These are phyloP conservation scores for Neurospora discreta DNA, from an alignment of 495 filamentous ascomycete genomes.

Conservation along the genomic window DNA sequence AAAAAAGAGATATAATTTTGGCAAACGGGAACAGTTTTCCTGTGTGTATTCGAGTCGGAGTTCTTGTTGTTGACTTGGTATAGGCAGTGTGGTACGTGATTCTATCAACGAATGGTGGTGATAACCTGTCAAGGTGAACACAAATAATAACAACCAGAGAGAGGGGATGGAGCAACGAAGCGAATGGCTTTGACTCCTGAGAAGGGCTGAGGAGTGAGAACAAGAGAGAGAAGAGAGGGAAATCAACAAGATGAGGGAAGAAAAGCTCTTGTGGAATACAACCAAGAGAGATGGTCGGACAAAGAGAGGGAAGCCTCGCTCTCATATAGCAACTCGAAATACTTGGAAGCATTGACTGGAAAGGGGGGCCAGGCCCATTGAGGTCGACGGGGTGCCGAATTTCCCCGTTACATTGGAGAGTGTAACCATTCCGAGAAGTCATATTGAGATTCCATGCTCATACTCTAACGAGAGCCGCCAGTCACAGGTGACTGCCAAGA, in stretches of 20 bases:
- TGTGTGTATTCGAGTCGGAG: not conserved
- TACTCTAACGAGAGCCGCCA: not conserved
- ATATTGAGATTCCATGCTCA: not conserved
- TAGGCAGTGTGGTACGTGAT: not conserved
- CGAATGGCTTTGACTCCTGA: conserved; percentile 43
- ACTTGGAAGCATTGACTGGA: not conserved
- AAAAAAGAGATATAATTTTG: conserved; percentile 3
- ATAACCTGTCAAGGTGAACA: conserved; percentile 1
- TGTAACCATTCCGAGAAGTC: not conserved
- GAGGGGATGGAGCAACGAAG: conserved; percentile 39
- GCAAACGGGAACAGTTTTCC: conserved; percentile 8
- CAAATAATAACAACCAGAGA: conserved; percentile 13
- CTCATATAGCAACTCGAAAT: conserved; percentile 9
- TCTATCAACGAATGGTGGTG: conserved; percentile 15
- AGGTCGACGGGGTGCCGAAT: not conserved
- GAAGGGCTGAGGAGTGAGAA: not conserved
- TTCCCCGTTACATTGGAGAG: not conserved
- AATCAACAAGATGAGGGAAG: not conserved
- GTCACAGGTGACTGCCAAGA: not conserved
- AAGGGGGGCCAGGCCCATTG: not conserved
- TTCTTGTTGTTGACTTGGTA: not conserved
- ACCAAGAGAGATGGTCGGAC: not conserved
- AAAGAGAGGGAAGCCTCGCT: not conserved
- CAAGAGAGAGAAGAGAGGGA: not conserved
- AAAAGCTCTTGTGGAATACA: not conserved